Evolutionary conservation across 2,329 filamentous ascomycete species (phyloP).

Genomic region (Alternaria panax): DNA sequence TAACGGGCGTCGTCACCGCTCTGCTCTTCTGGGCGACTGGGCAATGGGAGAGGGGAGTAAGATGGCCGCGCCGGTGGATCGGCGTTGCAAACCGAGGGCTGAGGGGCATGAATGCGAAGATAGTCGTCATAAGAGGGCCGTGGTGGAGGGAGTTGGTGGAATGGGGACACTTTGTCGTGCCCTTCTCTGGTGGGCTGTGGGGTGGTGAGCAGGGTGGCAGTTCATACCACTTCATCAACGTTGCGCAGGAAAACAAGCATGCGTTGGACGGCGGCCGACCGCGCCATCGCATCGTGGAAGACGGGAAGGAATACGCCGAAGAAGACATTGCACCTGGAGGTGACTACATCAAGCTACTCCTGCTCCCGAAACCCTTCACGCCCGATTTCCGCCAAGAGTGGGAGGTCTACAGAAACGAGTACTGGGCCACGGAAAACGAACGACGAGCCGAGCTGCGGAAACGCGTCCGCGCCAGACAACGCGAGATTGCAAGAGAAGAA

Average conservation of each 20-base stretch:
- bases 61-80: conserved; percentile 94
- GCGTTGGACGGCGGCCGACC: conserved; percentile 33
- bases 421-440: conserved; percentile 97
- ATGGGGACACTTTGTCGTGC: conserved; percentile 77
- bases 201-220: conserved; percentile 63
- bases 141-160: conserved; percentile 82
- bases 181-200: conserved; percentile 62
- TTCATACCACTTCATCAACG: conserved; percentile 80
- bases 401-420: conserved; percentile 92
- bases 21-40: conserved; percentile 92
- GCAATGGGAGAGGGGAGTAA: conserved; percentile 93
- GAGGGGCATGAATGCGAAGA: conserved; percentile 92
- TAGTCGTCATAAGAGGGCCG: conserved; percentile 83
- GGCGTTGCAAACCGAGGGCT: conserved; percentile 87
- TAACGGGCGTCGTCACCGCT: conserved; percentile 86
- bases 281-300: conserved; percentile 58
- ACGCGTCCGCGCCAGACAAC: conserved; percentile 73
- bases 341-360: conserved; percentile 87
- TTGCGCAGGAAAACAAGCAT: conserved; percentile 50
- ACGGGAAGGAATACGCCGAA: conserved; percentile 71
- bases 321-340: conserved; percentile 91
- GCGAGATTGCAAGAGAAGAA: conserved; percentile 70
- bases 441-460: conserved; percentile 75
- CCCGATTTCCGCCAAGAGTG: conserved; percentile 95
- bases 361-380: conserved; percentile 93